Conservation (phyloP, 106 monocot genomes). For the Apostasia shenzhenica region DNA sequence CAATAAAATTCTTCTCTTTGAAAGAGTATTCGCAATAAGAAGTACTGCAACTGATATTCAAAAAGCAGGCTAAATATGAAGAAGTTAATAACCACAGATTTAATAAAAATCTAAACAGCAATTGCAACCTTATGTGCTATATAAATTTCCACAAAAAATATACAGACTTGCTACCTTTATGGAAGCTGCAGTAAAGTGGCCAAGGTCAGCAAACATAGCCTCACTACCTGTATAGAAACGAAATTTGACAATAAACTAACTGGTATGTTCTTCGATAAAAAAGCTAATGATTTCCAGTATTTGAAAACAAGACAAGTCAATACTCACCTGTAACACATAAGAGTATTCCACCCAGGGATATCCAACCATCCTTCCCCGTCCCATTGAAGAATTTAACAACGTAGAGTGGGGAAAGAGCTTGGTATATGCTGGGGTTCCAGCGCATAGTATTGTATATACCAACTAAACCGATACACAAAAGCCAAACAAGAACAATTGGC, state of each 20-base stretch:
- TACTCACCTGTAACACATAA: slow-evolving; percentile 73
- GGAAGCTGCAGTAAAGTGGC: slow-evolving; percentile 63
- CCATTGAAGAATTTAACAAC: slow-evolving; percentile 54
- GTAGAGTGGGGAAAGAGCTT: slow-evolving; percentile 73
- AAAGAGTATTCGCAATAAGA: no score
- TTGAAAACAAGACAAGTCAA: neutral
- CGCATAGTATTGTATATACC: slow-evolving; percentile 76
- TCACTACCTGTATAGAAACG: slow-evolving; percentile 45
- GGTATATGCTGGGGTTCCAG: slow-evolving; percentile 69
- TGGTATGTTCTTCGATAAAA: neutral
- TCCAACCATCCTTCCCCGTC: slow-evolving; percentile 81
- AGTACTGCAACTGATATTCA: no score
- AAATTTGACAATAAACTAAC: neutral
- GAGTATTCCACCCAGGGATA: slow-evolving; percentile 77
- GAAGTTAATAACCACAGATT: no score
- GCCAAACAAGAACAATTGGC: slow-evolving; percentile 75
- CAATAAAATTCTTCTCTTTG: no score
- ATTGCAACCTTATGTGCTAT: neutral
- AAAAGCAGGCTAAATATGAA: no score
- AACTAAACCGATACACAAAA: slow-evolving; percentile 56
- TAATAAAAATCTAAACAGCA: neutral
- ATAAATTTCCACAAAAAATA: neutral
- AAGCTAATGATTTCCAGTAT: neutral
- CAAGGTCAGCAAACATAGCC: slow-evolving; percentile 97
- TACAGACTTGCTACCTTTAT: slow-evolving; percentile 44